Evolutionary conservation across 441 rosid genomes (phyloP).

Genomic region (Cnidoscolus chayamansa): DNA sequence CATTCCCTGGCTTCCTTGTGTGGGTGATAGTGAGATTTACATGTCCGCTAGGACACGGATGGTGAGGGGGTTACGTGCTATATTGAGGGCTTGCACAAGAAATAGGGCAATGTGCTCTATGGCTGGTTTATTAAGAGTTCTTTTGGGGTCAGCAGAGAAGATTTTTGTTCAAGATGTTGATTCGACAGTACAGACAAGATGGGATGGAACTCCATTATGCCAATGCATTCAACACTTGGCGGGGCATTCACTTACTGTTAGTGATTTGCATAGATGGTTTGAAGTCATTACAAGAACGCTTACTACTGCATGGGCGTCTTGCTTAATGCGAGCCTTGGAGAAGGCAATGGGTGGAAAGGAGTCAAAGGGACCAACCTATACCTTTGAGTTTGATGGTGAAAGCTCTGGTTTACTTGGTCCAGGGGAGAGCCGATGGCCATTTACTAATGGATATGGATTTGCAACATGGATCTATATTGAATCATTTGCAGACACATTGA

Average conservation of each 20-base stretch:
- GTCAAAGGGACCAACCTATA: constrained; percentile 87
- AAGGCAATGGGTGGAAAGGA: constrained; percentile 94
- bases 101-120: constrained; percentile 96
- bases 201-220: constrained; percentile 81
- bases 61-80: constrained; percentile 92
- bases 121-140: constrained; percentile 89
- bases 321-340: constrained; percentile 78
- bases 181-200: constrained; percentile 41
- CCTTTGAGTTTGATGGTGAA: constrained; percentile 99
- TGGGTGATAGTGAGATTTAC: constrained; percentile 56
- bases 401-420: constrained; percentile 99
- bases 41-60: constrained; percentile 96
- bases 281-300: constrained; percentile 62
- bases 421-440: constrained; percentile 99
- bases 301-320: constrained; percentile 64
- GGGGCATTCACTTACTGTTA: constrained; percentile 84
- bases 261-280: constrained; percentile 82
- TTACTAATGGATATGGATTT: constrained; percentile 89
- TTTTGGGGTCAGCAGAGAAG: constrained; percentile 81
- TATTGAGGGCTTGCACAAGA: constrained; percentile 93
- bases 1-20: constrained; percentile 84
- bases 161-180: constrained; percentile 65
- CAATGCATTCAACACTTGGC: constrained; percentile 83
- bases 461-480: constrained; percentile 98
- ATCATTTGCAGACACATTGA: constrained; percentile 98